Percentiles rank a stretch among this genome's conserved stretches.
phyloP scores from a whole-genome alignment of 805 yeast species.

The Schizosaccharomyces osmophilus region DNA sequence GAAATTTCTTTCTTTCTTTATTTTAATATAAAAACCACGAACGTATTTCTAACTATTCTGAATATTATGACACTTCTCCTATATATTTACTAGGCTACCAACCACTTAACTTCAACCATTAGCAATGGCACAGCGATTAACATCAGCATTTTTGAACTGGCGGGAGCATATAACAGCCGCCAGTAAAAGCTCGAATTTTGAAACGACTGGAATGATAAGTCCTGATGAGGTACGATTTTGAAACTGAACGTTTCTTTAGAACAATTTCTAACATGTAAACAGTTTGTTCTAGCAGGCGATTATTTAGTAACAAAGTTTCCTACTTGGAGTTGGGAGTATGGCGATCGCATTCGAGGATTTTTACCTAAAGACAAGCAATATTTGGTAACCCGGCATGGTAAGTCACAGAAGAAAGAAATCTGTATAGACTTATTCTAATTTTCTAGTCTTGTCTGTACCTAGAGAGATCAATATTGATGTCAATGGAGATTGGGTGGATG shows the following conservation, averaged over 20 bases:
- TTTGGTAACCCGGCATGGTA: constrained; percentile 71
- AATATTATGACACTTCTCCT: background rate
- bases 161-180: constrained; percentile 88
- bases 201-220: constrained; percentile 69
- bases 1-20: too few relatives aligned
- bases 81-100: background rate
- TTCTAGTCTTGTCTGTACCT: background rate
- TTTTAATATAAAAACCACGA: background rate
- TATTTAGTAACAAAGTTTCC: constrained; percentile 78
- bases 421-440: constrained; percentile 25
- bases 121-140: constrained; percentile 24
- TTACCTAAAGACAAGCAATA: constrained; percentile 73
- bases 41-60: background rate
- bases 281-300: constrained; percentile 77
- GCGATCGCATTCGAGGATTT: constrained; percentile 32
- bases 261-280: background rate
- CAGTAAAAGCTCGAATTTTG: constrained; percentile 62
- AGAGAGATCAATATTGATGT: background rate
- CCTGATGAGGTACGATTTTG: constrained; percentile 40
- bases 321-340: constrained; percentile 68
- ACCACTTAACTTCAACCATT: background rate
- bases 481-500: background rate
- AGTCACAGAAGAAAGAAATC: constrained; percentile 29
- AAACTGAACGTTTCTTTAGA: background rate
- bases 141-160: constrained; percentile 52